A percentile compares a stretch with the other conserved stretches of the same genome.
Evolutionary conservation across 305 asterid genomes (phyloP).

Genomic region (Fraxinus greggii): DNA sequence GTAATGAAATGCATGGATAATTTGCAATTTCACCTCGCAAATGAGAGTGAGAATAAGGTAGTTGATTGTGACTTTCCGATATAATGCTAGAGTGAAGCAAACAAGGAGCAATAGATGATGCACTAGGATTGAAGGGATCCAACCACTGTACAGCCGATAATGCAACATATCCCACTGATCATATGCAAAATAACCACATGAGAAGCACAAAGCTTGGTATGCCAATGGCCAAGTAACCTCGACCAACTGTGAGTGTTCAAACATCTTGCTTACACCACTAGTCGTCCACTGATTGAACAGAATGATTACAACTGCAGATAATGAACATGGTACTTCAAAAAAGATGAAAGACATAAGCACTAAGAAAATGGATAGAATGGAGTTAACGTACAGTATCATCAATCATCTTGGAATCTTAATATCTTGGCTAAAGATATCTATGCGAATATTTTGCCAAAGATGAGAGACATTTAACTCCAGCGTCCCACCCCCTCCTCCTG

Average conservation of each 20-base stretch:
- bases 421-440: neutral
- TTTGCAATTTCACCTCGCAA: constrained; percentile 59
- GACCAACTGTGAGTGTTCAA: constrained; percentile 77
- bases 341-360: neutral
- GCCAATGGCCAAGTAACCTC: constrained; percentile 75
- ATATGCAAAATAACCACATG: constrained; percentile 88
- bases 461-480: neutral
- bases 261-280: constrained; percentile 46
- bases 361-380: neutral
- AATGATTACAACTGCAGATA: constrained; percentile 52
- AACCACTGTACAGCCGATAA: constrained; percentile 60
- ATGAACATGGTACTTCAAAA: neutral
- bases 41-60: constrained; percentile 87
- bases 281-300: constrained; percentile 49
- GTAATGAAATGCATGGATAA: neutral
- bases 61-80: constrained; percentile 79
- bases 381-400: neutral
- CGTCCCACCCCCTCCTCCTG: neutral
- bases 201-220: constrained; percentile 68
- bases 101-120: constrained; percentile 85
- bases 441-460: neutral
- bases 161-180: constrained; percentile 90
- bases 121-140: constrained; percentile 70
- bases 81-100: constrained; percentile 84
- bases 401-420: neutral